Evolutionary conservation across 2,329 filamentous ascomycete genomes (phyloP).

Genomic region (Pseudogymnoascus sp.): DNA sequence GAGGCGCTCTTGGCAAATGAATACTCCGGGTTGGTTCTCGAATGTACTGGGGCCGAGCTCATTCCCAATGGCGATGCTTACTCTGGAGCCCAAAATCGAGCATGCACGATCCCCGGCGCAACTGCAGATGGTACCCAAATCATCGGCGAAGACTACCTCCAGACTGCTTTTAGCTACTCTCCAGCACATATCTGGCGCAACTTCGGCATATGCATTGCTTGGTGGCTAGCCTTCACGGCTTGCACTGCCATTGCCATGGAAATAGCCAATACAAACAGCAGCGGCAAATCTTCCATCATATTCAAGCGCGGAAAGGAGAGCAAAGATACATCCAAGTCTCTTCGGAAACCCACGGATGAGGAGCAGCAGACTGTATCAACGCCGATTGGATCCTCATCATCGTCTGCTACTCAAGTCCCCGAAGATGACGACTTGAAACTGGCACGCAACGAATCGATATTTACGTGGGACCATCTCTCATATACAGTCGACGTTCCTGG

Average conservation of each 20-base stretch:
- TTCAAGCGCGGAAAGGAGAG: conserved; percentile 49
- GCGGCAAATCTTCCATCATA: conserved; percentile 26
- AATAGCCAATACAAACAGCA: conserved; percentile 14
- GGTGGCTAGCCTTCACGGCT: conserved; percentile 50
- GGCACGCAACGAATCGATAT: conserved; percentile 56
- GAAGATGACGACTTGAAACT: conserved; percentile 33
- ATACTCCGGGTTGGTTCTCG: conserved; percentile 49
- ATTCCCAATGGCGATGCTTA: conserved; percentile 45
- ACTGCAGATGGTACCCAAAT: conserved; percentile 38
- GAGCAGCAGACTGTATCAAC: conserved; percentile 11
- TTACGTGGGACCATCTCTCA: conserved; percentile 64
- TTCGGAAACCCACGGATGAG: conserved; percentile 9
- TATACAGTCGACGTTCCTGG: conserved; percentile 58
- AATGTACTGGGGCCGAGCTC: conserved; percentile 41
- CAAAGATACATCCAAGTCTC: conserved; percentile 13
- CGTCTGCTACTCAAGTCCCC: neutral
- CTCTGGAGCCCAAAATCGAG: conserved; percentile 33
- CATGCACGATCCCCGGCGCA: conserved; percentile 51
- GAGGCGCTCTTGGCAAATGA: conserved; percentile 63
- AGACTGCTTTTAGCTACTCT: conserved; percentile 43
- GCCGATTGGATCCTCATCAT: conserved; percentile 12
- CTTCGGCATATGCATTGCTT: conserved; percentile 54
- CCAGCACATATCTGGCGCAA: conserved; percentile 49
- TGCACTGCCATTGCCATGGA: conserved; percentile 34
- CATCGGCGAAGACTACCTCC: conserved; percentile 50